Evolutionary conservation across 2,329 filamentous ascomycete species (phyloP).

Genomic region (Aspergillus clavatus): DNA sequence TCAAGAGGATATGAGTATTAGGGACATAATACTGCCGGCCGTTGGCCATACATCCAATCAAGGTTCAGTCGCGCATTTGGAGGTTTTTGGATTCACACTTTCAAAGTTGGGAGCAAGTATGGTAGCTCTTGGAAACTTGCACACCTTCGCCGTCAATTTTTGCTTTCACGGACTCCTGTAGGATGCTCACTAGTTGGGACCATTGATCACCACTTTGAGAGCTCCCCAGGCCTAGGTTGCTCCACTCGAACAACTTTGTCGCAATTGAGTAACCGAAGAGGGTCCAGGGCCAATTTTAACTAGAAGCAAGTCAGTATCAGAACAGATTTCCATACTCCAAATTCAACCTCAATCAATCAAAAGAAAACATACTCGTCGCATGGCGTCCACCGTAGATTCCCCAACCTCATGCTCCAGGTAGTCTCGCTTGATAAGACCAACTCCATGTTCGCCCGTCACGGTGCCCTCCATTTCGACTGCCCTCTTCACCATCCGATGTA

Average conservation of each 20-base stretch:
- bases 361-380: conserved; percentile 57
- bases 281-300: conserved; percentile 62
- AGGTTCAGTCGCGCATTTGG: too few species aligned
- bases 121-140: too few species aligned
- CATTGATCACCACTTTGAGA: conserved; percentile 41
- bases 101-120: too few species aligned
- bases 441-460: conserved; percentile 67
- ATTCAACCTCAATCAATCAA: too few species aligned
- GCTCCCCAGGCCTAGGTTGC: conserved; percentile 45
- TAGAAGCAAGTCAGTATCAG: conserved; percentile 27
- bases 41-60: too few species aligned
- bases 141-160: too few species aligned
- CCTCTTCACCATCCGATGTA: conserved; percentile 65
- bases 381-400: conserved; percentile 56
- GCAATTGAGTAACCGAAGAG: conserved; percentile 61
- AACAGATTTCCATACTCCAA: neutral
- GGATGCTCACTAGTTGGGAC: neutral
- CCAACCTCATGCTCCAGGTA: conserved; percentile 60
- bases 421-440: conserved; percentile 65
- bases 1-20: conserved; percentile 20
- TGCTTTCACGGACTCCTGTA: too few species aligned
- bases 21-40: conserved; percentile 15
- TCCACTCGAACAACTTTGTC: conserved; percentile 61
- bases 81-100: too few species aligned
- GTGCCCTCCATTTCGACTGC: conserved; percentile 68